Percentiles rank a stretch among this genome's conserved stretches.
Evolutionary conservation across 768 basidiomycete species (phyloP).

Genomic region (Sistotremastrum niveocremeum): DNA sequence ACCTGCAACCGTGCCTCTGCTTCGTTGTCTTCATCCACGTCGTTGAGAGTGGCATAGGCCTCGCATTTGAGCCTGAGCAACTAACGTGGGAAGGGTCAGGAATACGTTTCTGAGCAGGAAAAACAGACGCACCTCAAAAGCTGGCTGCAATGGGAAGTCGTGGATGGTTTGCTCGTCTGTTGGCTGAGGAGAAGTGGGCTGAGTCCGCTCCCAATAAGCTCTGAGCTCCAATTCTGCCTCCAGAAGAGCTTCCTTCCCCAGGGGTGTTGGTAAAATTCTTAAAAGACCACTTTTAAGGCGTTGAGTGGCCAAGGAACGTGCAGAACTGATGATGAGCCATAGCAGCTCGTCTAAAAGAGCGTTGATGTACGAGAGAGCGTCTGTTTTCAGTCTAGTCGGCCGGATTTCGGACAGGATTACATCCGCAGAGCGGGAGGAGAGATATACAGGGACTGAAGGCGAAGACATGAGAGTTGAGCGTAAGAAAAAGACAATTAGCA

Average conservation of each 20-base stretch:
- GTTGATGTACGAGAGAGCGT: conserved; percentile 72
- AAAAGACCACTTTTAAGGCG: conserved; percentile 60
- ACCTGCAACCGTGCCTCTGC: conserved; percentile 52
- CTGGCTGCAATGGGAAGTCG: conserved; percentile 59
- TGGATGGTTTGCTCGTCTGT: conserved; percentile 36
- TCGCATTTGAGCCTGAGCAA: conserved; percentile 77
- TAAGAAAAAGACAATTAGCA: conserved; percentile 6
- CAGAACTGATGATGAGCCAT: conserved; percentile 49
- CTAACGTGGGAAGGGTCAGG: conserved; percentile 20
- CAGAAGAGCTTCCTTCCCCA: conserved; percentile 84
- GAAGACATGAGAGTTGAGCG: not conserved
- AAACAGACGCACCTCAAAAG: conserved; percentile 47
- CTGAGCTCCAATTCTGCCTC: conserved; percentile 89
- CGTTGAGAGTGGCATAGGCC: conserved; percentile 75
- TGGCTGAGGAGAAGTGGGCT: conserved; percentile 19
- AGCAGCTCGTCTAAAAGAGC: conserved; percentile 76
- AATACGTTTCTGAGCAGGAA: conserved; percentile 3
- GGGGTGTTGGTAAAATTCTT: conserved; percentile 57
- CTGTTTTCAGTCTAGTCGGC: conserved; percentile 70
- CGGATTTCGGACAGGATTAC: conserved; percentile 87
- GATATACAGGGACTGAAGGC: conserved; percentile 52
- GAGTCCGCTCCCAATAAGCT: conserved; percentile 74
- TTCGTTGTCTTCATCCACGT: conserved; percentile 60
- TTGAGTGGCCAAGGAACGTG: conserved; percentile 60
- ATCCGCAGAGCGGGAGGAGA: conserved; percentile 76